phyloP scores from a whole-genome alignment of 306 rosid species.

The Casuarina cunninghamiana region DNA sequence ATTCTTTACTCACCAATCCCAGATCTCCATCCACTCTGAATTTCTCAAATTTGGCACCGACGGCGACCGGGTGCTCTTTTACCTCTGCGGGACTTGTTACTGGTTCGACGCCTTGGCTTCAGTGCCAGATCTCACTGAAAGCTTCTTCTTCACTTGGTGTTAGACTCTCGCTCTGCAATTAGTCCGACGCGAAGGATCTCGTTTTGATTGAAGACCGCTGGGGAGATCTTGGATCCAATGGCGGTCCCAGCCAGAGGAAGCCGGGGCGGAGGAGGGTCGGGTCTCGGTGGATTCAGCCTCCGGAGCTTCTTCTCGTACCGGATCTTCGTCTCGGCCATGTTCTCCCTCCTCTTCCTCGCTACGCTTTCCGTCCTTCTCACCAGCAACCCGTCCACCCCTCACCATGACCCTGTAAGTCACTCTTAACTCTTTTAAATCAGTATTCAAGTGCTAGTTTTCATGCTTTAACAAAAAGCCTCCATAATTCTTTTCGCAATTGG shows the following conservation, averaged over 20 bases:
- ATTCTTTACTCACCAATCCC: neutral
- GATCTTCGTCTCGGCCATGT: slow-evolving; percentile 94
- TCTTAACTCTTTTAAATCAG: neutral
- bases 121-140: neutral
- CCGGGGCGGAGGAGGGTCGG: slow-evolving; percentile 57
- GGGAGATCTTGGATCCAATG: slow-evolving; percentile 46
- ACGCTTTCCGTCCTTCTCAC: slow-evolving; percentile 77
- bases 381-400: slow-evolving; percentile 63
- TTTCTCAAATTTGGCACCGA: neutral
- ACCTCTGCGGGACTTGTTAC: neutral
- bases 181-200: neutral
- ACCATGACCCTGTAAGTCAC: slow-evolving; percentile 71
- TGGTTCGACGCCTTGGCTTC: neutral
- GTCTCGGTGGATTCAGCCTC: slow-evolving; percentile 54
- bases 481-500: slow-evolving; percentile 12
- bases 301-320: slow-evolving; percentile 90
- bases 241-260: slow-evolving; percentile 86
- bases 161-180: neutral
- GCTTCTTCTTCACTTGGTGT: neutral
- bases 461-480: neutral
- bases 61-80: neutral
- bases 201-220: neutral
- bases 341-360: slow-evolving; percentile 85
- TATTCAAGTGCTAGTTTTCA: neutral
- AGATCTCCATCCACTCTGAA: neutral